These are phyloP conservation scores for Pythium rishiriense DNA, from an alignment of 352 stramenopile species.

Conservation along the genomic window DNA sequence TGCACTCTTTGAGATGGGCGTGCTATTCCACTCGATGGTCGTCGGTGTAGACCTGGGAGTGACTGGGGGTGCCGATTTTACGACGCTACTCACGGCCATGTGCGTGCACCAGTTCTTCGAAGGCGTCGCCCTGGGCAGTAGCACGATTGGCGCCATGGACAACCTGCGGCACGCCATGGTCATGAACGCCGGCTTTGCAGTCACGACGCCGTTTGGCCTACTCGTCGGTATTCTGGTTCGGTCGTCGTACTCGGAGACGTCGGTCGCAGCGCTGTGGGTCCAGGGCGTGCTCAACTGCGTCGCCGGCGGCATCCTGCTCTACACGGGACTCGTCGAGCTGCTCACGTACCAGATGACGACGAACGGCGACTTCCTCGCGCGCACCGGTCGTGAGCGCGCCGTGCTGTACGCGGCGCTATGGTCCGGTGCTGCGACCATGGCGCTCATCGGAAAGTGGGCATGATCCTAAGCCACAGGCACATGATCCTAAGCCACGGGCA, in stretches of 20 bases:
- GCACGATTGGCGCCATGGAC: conserved; percentile 40
- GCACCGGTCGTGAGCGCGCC: conserved; percentile 33
- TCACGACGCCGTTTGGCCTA: conserved; percentile 56
- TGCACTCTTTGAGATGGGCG: conserved; percentile 52
- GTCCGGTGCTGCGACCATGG: conserved; percentile 55
- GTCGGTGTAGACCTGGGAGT: conserved; percentile 68
- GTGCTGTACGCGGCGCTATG: conserved; percentile 45
- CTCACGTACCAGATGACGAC: conserved; percentile 74
- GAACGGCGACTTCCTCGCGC: conserved; percentile 55
- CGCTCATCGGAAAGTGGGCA: conserved; percentile 70
- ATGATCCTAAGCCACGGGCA: too few species aligned
- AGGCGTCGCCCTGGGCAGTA: conserved; percentile 55
- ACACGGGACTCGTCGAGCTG: conserved; percentile 64
- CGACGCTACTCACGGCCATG: conserved; percentile 58
- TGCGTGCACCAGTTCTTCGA: conserved; percentile 83
- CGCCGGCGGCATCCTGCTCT: conserved; percentile 66
- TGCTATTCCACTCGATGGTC: conserved; percentile 71
- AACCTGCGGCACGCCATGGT: conserved; percentile 40
- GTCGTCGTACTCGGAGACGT: conserved; percentile 51
- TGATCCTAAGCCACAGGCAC: too few species aligned
- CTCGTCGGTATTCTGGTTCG: conserved; percentile 58
- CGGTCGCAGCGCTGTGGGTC: conserved; percentile 48
- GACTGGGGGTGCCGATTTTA: conserved; percentile 47
- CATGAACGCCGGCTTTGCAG: conserved; percentile 49
- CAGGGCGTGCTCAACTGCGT: conserved; percentile 65